Percentiles rank a stretch among this genome's conserved stretches.
Conservation (phyloP, 306 rosid genomes). For the Macrotyloma uniflorum region DNA sequence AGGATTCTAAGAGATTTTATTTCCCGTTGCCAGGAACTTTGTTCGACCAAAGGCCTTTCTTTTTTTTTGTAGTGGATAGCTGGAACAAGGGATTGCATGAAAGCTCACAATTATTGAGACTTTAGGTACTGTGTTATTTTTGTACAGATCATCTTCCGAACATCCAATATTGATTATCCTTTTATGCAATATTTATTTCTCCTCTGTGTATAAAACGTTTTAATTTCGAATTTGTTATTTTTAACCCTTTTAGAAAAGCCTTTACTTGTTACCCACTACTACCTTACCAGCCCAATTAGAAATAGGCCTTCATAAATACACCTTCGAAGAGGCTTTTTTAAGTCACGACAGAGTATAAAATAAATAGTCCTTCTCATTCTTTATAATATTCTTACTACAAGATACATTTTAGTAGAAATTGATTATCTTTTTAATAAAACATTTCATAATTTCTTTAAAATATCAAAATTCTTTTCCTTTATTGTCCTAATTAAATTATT, state of each 20-base stretch:
- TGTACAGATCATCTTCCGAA: constrained; percentile 45
- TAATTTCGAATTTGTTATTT: not conserved
- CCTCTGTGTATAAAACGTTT: not conserved
- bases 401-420: too few species aligned
- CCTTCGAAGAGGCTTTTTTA: not conserved
- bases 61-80: constrained; percentile 19
- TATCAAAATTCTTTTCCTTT: too few species aligned
- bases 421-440: too few species aligned
- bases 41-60: constrained; percentile 18
- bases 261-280: not conserved
- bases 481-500: too few species aligned
- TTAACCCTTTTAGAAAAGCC: not conserved
- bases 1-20: constrained; percentile 31
- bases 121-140: constrained; percentile 36
- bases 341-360: not conserved
- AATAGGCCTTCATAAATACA: not conserved
- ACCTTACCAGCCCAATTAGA: not conserved
- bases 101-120: constrained; percentile 24
- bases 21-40: constrained; percentile 22
- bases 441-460: too few species aligned
- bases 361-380: too few species aligned
- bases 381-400: too few species aligned
- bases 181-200: not conserved
- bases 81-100: constrained; percentile 37
- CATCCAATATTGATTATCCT: constrained; percentile 24